Conservation (phyloP, 371 early-diverging fungal genomes). For the Lichtheimia ornata region DNA sequence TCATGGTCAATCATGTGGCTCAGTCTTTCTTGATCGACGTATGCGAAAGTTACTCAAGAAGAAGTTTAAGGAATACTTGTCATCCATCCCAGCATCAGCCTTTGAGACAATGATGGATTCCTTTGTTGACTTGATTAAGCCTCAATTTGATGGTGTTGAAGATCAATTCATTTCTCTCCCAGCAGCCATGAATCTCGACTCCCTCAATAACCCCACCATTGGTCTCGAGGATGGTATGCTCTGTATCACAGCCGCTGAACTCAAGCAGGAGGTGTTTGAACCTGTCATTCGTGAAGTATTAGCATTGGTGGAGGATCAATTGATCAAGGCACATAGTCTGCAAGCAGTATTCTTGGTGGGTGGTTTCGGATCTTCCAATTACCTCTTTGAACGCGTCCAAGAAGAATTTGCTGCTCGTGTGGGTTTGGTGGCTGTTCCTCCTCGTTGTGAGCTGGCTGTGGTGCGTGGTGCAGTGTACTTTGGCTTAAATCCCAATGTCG, state of each 20-base stretch:
- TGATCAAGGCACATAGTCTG: conserved; percentile 33
- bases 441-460: conserved; percentile 48
- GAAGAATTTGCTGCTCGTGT: conserved; percentile 32
- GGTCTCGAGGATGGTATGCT: conserved; percentile 55
- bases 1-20: conserved; percentile 59
- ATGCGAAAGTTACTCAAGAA: conserved; percentile 53
- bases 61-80: conserved; percentile 46
- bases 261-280: conserved; percentile 48
- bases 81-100: conserved; percentile 51
- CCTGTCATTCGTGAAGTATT: conserved; percentile 47
- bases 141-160: conserved; percentile 56
- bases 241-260: conserved; percentile 43
- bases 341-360: conserved; percentile 59
- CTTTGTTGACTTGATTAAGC: conserved; percentile 53
- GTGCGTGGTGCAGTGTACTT: conserved; percentile 53
- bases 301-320: conserved; percentile 41
- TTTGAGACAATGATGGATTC: conserved; percentile 57
- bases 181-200: conserved; percentile 43
- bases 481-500: conserved; percentile 48
- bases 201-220: conserved; percentile 46
- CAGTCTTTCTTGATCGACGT: conserved; percentile 56
- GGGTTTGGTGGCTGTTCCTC: conserved; percentile 52
- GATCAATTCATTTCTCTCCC: conserved; percentile 51
- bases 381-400: conserved; percentile 50
- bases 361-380: conserved; percentile 62